These are phyloP conservation scores for Wickerhamiella shivajii DNA, from an alignment of 805 yeast genomes.

Conservation along the genomic window DNA sequence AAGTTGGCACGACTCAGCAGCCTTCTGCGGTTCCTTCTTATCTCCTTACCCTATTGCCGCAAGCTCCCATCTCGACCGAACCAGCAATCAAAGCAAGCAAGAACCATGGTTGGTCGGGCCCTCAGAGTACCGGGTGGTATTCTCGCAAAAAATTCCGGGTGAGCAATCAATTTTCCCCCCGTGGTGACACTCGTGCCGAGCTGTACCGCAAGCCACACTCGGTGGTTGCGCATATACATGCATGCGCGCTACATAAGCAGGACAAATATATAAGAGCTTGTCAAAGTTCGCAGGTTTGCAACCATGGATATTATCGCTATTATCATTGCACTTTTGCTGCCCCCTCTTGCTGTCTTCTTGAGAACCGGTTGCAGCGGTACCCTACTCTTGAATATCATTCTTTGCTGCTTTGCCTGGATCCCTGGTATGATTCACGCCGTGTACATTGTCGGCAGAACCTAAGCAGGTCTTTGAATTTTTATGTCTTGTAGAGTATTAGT, in stretches of 20 bases:
- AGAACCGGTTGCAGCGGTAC: constrained; percentile 41
- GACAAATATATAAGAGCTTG: not conserved
- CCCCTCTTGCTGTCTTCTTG: constrained; percentile 49
- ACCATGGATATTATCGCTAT: constrained; percentile 15
- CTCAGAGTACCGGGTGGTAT: too few relatives aligned
- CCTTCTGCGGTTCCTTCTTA: too few relatives aligned
- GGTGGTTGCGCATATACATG: not conserved
- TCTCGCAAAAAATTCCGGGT: too few relatives aligned
- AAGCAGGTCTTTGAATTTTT: too few relatives aligned
- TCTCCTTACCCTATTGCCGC: too few relatives aligned
- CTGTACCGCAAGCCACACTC: not conserved
- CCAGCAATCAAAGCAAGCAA: too few relatives aligned
- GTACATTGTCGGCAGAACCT: constrained; percentile 20
- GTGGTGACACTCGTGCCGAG: not conserved
- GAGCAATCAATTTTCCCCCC: not conserved
- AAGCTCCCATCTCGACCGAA: too few relatives aligned
- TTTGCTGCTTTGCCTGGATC: constrained; percentile 58
- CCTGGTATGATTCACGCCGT: constrained; percentile 39
- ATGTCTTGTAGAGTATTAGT: too few relatives aligned
- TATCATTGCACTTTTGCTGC: constrained; percentile 34
- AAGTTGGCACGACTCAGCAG: too few relatives aligned
- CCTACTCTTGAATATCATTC: constrained; percentile 41
- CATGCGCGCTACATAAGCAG: not conserved
- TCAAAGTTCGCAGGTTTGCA: too few relatives aligned
- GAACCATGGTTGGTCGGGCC: too few relatives aligned